Conservation (phyloP, 2,329 filamentous ascomycete genomes). For the Alternaria sp. region DNA sequence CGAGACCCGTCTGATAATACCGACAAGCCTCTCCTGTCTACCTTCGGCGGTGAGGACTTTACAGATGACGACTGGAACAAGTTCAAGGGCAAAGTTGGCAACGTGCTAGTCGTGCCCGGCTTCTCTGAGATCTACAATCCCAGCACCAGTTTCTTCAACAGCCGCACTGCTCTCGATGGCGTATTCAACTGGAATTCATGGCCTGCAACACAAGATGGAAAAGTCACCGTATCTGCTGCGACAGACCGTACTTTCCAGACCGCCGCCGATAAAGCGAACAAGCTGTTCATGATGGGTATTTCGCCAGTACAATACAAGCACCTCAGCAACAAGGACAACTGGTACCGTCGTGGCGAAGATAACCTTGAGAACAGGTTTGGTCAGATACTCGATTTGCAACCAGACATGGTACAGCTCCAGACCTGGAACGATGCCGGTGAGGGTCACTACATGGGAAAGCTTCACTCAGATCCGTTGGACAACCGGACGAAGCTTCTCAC, state of each 20-base stretch:
- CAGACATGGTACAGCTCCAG: constrained; percentile 52
- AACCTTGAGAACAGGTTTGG: constrained; percentile 46
- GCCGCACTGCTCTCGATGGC: constrained; percentile 43
- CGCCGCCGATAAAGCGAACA: constrained; percentile 40
- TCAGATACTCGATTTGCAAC: constrained; percentile 44
- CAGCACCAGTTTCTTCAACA: constrained; percentile 31
- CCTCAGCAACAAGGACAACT: constrained; percentile 38
- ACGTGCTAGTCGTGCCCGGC: constrained; percentile 44
- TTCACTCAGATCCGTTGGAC: constrained; percentile 48
- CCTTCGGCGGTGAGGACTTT: constrained; percentile 42
- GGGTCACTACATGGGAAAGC: constrained; percentile 53
- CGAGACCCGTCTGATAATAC: constrained; percentile 19
- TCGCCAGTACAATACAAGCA: constrained; percentile 55
- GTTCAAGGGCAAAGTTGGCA: constrained; percentile 40
- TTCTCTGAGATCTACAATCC: constrained; percentile 36
- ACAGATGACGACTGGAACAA: constrained; percentile 25
- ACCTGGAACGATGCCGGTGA: constrained; percentile 56
- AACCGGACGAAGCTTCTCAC: constrained; percentile 37
- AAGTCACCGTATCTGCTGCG: constrained; percentile 35
- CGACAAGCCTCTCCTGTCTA: constrained; percentile 43
- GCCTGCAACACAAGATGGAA: constrained; percentile 31
- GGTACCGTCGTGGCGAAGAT: constrained; percentile 51
- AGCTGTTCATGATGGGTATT: constrained; percentile 53
- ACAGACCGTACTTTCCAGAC: constrained; percentile 43
- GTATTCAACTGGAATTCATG: constrained; percentile 54